phyloP scores from a whole-genome alignment of 2,329 filamentous ascomycete species.

The Chaetoscypha palmicola region DNA sequence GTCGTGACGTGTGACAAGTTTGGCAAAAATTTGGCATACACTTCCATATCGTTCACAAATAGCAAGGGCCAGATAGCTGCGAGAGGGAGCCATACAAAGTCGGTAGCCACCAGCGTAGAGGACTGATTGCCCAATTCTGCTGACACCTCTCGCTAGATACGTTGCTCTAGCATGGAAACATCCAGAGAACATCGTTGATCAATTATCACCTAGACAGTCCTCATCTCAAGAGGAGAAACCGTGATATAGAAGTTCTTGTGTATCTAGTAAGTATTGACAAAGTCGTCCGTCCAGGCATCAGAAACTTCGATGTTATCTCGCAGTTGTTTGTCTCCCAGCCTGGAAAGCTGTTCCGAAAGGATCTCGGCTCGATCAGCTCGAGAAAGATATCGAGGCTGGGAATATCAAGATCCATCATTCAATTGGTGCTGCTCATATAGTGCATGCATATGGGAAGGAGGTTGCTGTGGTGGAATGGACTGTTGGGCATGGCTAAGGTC shows the following conservation, averaged over 20 bases:
- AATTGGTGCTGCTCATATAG: no score
- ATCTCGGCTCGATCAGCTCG: slow-evolving; percentile 40
- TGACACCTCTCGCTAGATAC: slow-evolving; percentile 23
- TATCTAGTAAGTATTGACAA: no score
- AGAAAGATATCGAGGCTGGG: slow-evolving; percentile 40
- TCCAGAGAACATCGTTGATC: slow-evolving; percentile 30
- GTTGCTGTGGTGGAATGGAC: no score
- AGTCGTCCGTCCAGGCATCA: neutral
- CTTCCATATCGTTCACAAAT: slow-evolving; percentile 52
- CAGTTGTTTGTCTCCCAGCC: slow-evolving; percentile 48
- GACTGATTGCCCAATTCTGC: no score
- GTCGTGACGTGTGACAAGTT: slow-evolving; percentile 57
- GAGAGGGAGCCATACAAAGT: slow-evolving; percentile 61
- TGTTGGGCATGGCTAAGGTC: no score
- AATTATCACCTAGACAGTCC: slow-evolving; percentile 24
- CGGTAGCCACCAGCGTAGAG: no score
- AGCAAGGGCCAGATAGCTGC: slow-evolving; percentile 52
- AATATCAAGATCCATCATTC: slow-evolving; percentile 20
- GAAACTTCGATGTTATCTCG: no score
- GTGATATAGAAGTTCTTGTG: no score
- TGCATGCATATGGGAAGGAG: no score
- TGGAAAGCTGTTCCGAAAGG: slow-evolving; percentile 44
- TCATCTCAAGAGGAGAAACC: no score
- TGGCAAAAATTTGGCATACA: slow-evolving; percentile 57
- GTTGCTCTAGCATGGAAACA: slow-evolving; percentile 32